Evolutionary conservation across 257 asterid genomes (phyloP), one percentile per base, ranked within the genome.

Genomic region (Sherardia arvensis): DNA sequence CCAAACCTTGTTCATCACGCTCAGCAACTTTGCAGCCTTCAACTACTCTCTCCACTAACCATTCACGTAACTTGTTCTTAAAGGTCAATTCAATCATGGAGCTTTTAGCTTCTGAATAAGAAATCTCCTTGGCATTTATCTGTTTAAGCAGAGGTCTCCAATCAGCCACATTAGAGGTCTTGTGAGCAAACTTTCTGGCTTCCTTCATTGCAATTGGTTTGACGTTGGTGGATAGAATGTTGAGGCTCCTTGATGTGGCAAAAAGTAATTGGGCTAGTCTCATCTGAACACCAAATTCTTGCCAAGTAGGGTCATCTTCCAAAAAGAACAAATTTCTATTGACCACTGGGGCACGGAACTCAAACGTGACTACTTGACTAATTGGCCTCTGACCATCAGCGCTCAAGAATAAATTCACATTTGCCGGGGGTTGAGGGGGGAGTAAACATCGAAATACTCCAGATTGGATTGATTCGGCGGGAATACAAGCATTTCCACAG

Each of bases 1-100:
- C 90, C 74, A 80, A 96, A 77, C 99, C 97, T 77, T 83, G 85
- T 73, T 87, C 90, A 77, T 90, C 99, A 47, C 86, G 86, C 67
- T 87, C 95, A 12, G 92, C 62, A 63, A 72, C 63, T 69, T 81
- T 83, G 70, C 83, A 75, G 65, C 92, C 90, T 33, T 83, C 74
- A 20, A 80, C 73, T 62, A 90, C 85, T 73, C 86, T 83, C 71
- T 93, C 96, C 66, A 87, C 69, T 69, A 93, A 78, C 97, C 96
- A 93, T 60, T 90, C 99, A 1, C 66, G 81, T 27, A 93, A 76
- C 78, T 80, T 81, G 64, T 79, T 84, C 69, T 83, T 90, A 78
- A 93, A 74, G 59, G 79, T 80, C 81, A 90, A 78, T 73, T 90
- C 99, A 55, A 85, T 80, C 79, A 93, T 78, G 65, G 72, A 67